phyloP scores from a whole-genome alignment of 2,329 filamentous ascomycete species.

The Colletotrichum acutatum region DNA sequence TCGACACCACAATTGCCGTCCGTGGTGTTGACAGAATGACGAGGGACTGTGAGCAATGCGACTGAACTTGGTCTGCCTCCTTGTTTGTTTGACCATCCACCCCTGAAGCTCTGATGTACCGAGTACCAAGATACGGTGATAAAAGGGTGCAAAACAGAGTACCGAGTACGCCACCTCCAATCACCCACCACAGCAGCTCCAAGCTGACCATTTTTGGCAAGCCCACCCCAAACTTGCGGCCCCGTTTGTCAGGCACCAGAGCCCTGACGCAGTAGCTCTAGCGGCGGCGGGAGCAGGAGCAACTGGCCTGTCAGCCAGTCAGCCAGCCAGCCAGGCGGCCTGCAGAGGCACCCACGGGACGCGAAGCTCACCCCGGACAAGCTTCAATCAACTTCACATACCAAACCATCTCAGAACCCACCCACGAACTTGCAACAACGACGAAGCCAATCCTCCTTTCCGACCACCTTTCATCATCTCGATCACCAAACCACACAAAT shows the following conservation, averaged over 20 bases:
- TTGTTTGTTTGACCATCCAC: conserved; percentile 27
- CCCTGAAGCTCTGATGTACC: conserved; percentile 19
- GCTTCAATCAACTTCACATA: conserved; percentile 23
- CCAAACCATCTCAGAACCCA: conserved; percentile 4
- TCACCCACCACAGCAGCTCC: background rate
- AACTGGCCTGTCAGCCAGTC: background rate
- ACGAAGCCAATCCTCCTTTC: conserved; percentile 19
- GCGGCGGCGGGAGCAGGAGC: conserved; percentile 11
- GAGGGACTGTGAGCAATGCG: conserved; percentile 22
- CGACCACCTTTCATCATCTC: background rate
- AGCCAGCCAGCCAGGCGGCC: background rate
- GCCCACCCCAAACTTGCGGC: conserved; percentile 17
- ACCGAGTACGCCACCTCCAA: background rate
- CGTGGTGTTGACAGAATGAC: conserved; percentile 29
- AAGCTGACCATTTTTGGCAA: conserved; percentile 31
- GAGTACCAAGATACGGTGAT: background rate
- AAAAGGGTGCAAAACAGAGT: background rate
- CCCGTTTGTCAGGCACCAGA: conserved; percentile 33
- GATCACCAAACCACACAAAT: background rate
- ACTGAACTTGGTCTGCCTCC: conserved; percentile 25
- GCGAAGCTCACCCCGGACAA: conserved; percentile 39
- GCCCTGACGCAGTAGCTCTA: conserved; percentile 18
- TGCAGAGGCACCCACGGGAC: conserved; percentile 42
- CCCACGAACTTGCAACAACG: conserved; percentile 21
- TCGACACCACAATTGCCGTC: conserved; percentile 16